Conservation (phyloP, 768 basidiomycete genomes). For the Xerocomus spinulosus region DNA sequence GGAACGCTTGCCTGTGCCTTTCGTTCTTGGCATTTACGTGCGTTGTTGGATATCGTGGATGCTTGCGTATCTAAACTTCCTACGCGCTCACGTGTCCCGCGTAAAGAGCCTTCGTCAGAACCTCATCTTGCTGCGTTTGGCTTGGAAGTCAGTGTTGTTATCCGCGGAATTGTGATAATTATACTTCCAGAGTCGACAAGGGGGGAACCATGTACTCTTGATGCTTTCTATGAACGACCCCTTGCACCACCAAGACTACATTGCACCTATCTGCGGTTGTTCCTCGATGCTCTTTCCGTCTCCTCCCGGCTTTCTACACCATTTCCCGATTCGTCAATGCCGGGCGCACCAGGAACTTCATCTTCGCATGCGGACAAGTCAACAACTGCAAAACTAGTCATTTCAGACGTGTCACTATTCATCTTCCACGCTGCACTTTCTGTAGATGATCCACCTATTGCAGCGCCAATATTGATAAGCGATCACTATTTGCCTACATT, state of each 20-base stretch:
- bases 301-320: conserved; percentile 13
- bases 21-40: conserved; percentile 52
- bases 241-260: conserved; percentile 51
- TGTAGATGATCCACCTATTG: conserved; percentile 24
- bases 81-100: conserved; percentile 10
- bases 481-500: conserved; percentile 64
- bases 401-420: conserved; percentile 55
- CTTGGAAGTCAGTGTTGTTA: conserved; percentile 31
- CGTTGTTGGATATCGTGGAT: conserved; percentile 41
- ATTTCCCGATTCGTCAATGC: conserved; percentile 1
- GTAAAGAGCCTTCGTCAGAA: conserved; percentile 13
- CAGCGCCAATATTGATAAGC: conserved; percentile 68
- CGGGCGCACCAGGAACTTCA: conserved; percentile 1
- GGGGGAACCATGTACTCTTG: conserved; percentile 13
- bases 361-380: conserved; percentile 3
- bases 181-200: conserved; percentile 35
- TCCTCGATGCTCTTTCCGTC: conserved; percentile 37
- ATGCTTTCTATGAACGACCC: conserved; percentile 53
- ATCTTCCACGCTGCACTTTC: conserved; percentile 36
- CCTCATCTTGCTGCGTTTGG: conserved; percentile 23
- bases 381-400: conserved; percentile 15
- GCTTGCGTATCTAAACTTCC: conserved; percentile 26
- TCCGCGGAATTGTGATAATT: conserved; percentile 48
- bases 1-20: conserved; percentile 55
- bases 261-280: conserved; percentile 50